Conservation (phyloP, 2,329 filamentous ascomycete genomes). For the Pseudomassariella vexata region DNA sequence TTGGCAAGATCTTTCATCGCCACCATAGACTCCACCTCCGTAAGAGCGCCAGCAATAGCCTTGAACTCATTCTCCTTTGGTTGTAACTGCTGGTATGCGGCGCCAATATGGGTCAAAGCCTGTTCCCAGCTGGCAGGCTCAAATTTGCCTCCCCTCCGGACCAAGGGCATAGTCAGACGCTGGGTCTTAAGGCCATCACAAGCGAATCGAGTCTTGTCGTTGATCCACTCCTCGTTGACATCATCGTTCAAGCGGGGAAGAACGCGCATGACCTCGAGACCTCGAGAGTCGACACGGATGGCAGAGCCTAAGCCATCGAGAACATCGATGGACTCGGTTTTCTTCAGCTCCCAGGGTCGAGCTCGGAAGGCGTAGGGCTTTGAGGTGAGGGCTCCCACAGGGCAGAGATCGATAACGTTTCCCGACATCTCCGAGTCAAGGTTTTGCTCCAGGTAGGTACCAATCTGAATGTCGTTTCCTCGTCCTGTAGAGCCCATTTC, state of each 20-base stretch:
- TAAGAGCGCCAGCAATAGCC: slow-evolving; percentile 82
- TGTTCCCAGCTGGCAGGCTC: slow-evolving; percentile 94
- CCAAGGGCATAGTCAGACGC: slow-evolving; percentile 84
- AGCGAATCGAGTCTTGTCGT: slow-evolving; percentile 95
- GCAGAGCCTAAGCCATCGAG: slow-evolving; percentile 89
- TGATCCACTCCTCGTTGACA: slow-evolving; percentile 99
- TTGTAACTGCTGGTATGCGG: slow-evolving; percentile 71
- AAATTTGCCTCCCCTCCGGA: slow-evolving; percentile 85
- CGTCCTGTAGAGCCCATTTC: slow-evolving; percentile 92
- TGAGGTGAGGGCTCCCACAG: slow-evolving; percentile 90
- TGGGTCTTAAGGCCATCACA: slow-evolving; percentile 97
- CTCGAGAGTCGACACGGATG: slow-evolving; percentile 87
- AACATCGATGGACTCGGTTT: slow-evolving; percentile 93
- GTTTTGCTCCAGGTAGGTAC: slow-evolving; percentile 92
- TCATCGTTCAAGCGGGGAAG: slow-evolving; percentile 92
- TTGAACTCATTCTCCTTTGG: slow-evolving; percentile 95
- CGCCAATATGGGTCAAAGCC: slow-evolving; percentile 79
- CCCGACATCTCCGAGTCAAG: slow-evolving; percentile 92
- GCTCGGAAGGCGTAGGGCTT: slow-evolving; percentile 98
- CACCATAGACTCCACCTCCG: slow-evolving; percentile 88
- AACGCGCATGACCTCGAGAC: slow-evolving; percentile 93
- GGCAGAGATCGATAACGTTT: slow-evolving; percentile 97
- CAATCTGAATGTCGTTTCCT: slow-evolving; percentile 96
- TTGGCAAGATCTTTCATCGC: slow-evolving; percentile 97
- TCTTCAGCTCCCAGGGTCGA: slow-evolving; percentile 93